Percentiles rank a stretch among this genome's conserved stretches.
Evolutionary conservation across 1,139 yeast species (phyloP).

Genomic region (Saccharomyces hybrid): DNA sequence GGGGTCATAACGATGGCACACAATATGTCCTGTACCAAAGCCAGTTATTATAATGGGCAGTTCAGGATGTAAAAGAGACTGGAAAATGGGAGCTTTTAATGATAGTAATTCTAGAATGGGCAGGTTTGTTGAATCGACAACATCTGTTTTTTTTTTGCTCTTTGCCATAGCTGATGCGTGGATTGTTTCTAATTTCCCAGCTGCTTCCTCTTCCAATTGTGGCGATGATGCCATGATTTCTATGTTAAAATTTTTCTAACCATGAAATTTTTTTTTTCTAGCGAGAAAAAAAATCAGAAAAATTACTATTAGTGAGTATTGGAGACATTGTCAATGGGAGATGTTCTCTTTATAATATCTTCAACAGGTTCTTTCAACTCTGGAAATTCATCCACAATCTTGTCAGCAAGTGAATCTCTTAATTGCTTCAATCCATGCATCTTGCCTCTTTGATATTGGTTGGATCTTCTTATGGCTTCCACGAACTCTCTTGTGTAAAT

Average conservation of each 20-base stretch:
- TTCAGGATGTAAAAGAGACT: slow-evolving; percentile 75
- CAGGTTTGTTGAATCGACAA: not conserved
- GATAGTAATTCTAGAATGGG: not conserved
- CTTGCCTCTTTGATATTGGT: slow-evolving; percentile 82
- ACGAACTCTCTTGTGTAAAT: slow-evolving; percentile 93
- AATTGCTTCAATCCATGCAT: slow-evolving; percentile 52
- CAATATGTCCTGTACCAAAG: slow-evolving; percentile 69
- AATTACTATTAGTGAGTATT: not conserved
- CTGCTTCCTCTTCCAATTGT: not conserved
- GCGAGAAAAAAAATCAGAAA: not conserved
- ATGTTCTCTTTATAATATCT: slow-evolving; percentile 41
- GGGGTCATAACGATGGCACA: slow-evolving; percentile 48
- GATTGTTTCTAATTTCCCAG: not conserved
- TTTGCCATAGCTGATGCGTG: not conserved
- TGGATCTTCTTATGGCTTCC: slow-evolving; percentile 81
- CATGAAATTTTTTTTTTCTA: not conserved
- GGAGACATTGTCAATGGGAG: not conserved
- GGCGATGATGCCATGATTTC: not conserved
- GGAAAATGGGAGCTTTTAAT: slow-evolving; percentile 33
- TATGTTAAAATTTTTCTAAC: not conserved
- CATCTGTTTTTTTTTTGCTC: not conserved
- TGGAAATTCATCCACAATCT: slow-evolving; percentile 71
- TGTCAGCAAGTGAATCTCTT: slow-evolving; percentile 58
- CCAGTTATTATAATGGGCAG: slow-evolving; percentile 61
- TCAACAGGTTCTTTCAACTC: slow-evolving; percentile 50